Percentiles rank a stretch among this genome's conserved stretches.
phyloP scores from a whole-genome alignment of 768 basidiomycete genomes.

The Tylopilus sp. region DNA sequence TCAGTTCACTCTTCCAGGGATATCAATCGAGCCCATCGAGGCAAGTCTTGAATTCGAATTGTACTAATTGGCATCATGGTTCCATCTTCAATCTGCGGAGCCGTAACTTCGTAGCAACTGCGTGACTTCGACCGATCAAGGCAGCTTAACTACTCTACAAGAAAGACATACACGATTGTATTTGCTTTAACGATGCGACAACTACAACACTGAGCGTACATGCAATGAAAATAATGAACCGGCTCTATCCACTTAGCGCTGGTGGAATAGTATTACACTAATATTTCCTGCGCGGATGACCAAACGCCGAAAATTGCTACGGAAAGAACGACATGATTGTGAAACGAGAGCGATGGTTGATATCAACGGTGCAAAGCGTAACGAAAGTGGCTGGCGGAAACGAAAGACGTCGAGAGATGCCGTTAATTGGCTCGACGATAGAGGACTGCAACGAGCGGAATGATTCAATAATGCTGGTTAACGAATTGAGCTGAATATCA shows the following conservation, averaged over 20 bases:
- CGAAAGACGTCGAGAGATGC: slow-evolving; percentile 1
- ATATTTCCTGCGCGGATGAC: slow-evolving; percentile 2
- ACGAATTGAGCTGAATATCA: background rate
- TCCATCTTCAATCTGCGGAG: background rate
- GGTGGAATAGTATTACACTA: slow-evolving; percentile 6
- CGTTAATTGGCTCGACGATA: background rate
- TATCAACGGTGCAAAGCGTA: slow-evolving; percentile 4
- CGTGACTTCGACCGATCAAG: background rate
- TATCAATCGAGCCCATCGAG: background rate
- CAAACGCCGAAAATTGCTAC: background rate
- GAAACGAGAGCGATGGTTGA: slow-evolving; percentile 4
- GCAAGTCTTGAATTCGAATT: background rate
- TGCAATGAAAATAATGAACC: slow-evolving; percentile 12
- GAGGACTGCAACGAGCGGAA: background rate
- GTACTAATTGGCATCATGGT: background rate
- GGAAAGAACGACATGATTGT: slow-evolving; percentile 5
- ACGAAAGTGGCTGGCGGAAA: slow-evolving; percentile 5
- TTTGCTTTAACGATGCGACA: slow-evolving; percentile 3
- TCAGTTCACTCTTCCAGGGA: no score
- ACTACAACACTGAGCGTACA: slow-evolving; percentile 16
- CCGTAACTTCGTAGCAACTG: background rate
- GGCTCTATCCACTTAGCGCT: slow-evolving; percentile 16
- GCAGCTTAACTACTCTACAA: slow-evolving; percentile 18
- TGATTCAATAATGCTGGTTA: background rate
- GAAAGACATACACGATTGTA: slow-evolving; percentile 11